phyloP scores from a whole-genome alignment of 306 rosid genomes.

The Vigna angularis region DNA sequence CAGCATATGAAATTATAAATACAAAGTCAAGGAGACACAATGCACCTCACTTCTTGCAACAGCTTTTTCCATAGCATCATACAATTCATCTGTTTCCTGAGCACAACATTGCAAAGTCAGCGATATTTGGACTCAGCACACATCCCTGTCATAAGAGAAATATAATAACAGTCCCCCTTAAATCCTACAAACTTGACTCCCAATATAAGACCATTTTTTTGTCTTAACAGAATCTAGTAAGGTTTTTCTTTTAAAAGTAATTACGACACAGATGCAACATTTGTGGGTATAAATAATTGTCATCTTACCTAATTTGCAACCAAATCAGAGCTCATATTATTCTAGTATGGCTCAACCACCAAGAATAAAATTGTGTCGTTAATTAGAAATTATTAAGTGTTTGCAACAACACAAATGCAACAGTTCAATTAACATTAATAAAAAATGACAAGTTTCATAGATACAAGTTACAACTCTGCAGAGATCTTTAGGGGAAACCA shows the following conservation, averaged over 20 bases:
- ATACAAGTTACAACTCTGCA: slow-evolving; percentile 24
- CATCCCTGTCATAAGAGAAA: slow-evolving; percentile 69
- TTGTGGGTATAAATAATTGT: slow-evolving; percentile 26
- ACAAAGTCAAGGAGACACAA: slow-evolving; percentile 40
- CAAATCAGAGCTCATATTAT: slow-evolving; percentile 25
- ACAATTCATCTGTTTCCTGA: slow-evolving; percentile 94
- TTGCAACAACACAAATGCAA: slow-evolving; percentile 28
- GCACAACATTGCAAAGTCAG: slow-evolving; percentile 94
- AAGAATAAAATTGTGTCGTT: slow-evolving; percentile 27
- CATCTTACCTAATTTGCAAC: slow-evolving; percentile 18
- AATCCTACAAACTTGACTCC: slow-evolving; percentile 54
- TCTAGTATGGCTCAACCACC: slow-evolving; percentile 30
- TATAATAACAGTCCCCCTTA: slow-evolving; percentile 65
- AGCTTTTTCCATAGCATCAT: slow-evolving; percentile 88
- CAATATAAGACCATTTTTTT: slow-evolving; percentile 43
- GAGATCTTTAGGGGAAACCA: slow-evolving; percentile 23
- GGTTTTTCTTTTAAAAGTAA: slow-evolving; percentile 13
- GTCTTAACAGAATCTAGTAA: slow-evolving; percentile 37
- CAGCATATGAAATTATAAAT: slow-evolving; percentile 26
- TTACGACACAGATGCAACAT: slow-evolving; percentile 33
- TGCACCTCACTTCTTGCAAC: slow-evolving; percentile 92
- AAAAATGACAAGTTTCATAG: slow-evolving; percentile 3
- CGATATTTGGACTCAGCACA: slow-evolving; percentile 72
- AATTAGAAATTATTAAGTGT: slow-evolving; percentile 34
- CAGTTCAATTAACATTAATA: slow-evolving; percentile 11